Evolutionary conservation across 257 asterid species (phyloP), one percentile per base, ranked within the genome.

Genomic region (Penstemon barbatus): DNA sequence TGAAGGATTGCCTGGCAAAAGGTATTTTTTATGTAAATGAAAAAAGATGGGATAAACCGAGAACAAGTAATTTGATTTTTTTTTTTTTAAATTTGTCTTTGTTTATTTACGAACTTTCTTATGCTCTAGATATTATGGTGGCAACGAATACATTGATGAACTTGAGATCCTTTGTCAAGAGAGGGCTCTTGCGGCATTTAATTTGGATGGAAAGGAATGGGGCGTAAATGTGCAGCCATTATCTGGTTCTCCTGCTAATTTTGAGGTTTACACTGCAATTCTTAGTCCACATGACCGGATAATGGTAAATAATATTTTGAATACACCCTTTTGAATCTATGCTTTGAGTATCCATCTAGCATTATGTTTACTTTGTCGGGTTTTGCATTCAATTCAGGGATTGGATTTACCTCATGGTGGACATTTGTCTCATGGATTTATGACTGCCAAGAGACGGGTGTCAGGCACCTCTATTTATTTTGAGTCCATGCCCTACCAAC

Each of bases 211-310:
- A 58, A 75, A 66, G 33, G 74, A 83, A 59, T 93, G 99, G 97
- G 97, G 97, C 37, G 97, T 93, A 11, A 93, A 90, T 70, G 99
- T 93, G 57, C 97, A 90, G 74, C 94, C 99, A 59, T 69, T 91
- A 52, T 93, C 99, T 41, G 99, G 97, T 72, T 90, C 99, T 58
- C 97, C 99, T 50, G 99, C 99, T 56, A 93, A 93, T 84, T 93
- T 93, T 65, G 96, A 79, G 71, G 99, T 88, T 46, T 90, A 93
- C 81, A 90, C 99, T 1, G 99, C 97, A 11, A 51, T 90, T 79
- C 96, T 93, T 45, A 88, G 61, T 19, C 98, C 98, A 19, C 97
- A 88, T 75, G 97, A 92, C 79, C 90, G 97, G 52, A 78, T 90
- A 79, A 90, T 90, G 98, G 98, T 92, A 79, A 76, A 66, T 66